Percentiles rank a stretch among this genome's conserved stretches.
Evolutionary conservation across 2,329 filamentous ascomycete species (phyloP).

Genomic region (Cercospora beticola): DNA sequence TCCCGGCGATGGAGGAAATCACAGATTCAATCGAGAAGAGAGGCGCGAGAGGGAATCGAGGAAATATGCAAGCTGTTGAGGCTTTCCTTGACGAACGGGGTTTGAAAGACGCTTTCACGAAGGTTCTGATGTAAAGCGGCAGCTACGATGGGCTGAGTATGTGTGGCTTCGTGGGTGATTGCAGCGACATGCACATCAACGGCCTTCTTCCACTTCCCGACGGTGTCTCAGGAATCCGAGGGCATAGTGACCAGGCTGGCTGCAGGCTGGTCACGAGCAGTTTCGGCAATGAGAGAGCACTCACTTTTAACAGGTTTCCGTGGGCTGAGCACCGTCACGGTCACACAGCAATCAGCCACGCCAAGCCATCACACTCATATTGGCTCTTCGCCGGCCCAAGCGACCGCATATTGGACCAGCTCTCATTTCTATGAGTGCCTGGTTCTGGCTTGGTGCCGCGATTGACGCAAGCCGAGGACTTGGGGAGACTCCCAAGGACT

Average conservation of each 20-base stretch:
- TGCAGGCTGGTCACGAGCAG: not conserved
- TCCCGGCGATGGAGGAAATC: slow-evolving; percentile 59
- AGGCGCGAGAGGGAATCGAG: slow-evolving; percentile 52
- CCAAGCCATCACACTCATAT: not conserved
- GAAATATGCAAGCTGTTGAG: slow-evolving; percentile 56
- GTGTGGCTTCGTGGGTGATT: not conserved
- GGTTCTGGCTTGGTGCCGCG: not conserved
- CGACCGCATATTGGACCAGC: not conserved
- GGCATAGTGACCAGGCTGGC: not conserved
- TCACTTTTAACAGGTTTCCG: not conserved
- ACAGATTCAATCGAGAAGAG: slow-evolving; percentile 52
- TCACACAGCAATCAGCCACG: not conserved
- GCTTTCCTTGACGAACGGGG: slow-evolving; percentile 50
- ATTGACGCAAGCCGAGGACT: not conserved
- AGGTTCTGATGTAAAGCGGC: slow-evolving; percentile 39
- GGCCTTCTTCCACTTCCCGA: not conserved
- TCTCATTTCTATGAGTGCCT: not conserved
- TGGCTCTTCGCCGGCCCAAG: not conserved
- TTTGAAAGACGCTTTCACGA: slow-evolving; percentile 48
- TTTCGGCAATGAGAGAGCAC: not conserved
- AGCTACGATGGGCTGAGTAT: not conserved
- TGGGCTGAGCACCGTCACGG: not conserved
- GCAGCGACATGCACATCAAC: not conserved
- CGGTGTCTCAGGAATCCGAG: not conserved
- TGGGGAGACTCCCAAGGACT: not conserved